Percentiles rank a stretch among this genome's conserved stretches.
Conservation (phyloP, 352 stramenopile species). For the Pythium chondricola region DNA sequence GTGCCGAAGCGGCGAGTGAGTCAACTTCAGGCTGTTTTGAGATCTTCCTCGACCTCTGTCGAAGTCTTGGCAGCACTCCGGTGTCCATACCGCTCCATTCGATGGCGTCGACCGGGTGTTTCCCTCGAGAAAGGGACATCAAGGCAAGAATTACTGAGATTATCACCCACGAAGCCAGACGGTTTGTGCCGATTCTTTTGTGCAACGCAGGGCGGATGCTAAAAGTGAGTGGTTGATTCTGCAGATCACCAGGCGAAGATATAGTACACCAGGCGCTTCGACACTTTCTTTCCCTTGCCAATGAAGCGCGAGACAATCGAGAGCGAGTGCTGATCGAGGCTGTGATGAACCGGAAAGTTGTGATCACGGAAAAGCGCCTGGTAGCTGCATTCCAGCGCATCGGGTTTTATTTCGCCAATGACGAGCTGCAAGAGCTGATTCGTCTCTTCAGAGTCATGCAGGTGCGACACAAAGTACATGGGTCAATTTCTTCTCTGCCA, state of each 20-base stretch:
- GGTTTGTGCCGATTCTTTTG: slow-evolving; percentile 18
- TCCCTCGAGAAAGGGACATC: slow-evolving; percentile 39
- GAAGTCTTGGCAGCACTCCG: slow-evolving; percentile 12
- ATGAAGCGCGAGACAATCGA: slow-evolving; percentile 31
- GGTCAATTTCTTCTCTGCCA: neutral
- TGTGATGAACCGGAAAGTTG: slow-evolving; percentile 51
- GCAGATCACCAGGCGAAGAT: slow-evolving; percentile 46
- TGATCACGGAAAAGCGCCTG: slow-evolving; percentile 60
- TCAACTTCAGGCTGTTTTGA: slow-evolving; percentile 42
- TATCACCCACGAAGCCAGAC: slow-evolving; percentile 52
- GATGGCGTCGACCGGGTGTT: slow-evolving; percentile 39
- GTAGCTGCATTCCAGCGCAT: slow-evolving; percentile 39
- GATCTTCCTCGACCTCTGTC: slow-evolving; percentile 37
- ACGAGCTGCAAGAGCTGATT: slow-evolving; percentile 44
- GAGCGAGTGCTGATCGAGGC: slow-evolving; percentile 54
- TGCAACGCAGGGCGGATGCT: too few relatives aligned
- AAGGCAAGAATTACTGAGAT: slow-evolving; percentile 51
- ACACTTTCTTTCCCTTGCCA: slow-evolving; percentile 44
- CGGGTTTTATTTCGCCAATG: slow-evolving; percentile 43
- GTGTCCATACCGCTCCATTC: slow-evolving; percentile 47
- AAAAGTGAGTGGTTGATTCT: neutral
- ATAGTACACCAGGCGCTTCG: slow-evolving; percentile 52
- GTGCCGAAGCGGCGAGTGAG: slow-evolving; percentile 2
- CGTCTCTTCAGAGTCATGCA: slow-evolving; percentile 42
- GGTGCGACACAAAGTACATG: slow-evolving; percentile 20